Conservation (phyloP, 495 filamentous ascomycete species). For the Trichoderma orchidacearum region DNA sequence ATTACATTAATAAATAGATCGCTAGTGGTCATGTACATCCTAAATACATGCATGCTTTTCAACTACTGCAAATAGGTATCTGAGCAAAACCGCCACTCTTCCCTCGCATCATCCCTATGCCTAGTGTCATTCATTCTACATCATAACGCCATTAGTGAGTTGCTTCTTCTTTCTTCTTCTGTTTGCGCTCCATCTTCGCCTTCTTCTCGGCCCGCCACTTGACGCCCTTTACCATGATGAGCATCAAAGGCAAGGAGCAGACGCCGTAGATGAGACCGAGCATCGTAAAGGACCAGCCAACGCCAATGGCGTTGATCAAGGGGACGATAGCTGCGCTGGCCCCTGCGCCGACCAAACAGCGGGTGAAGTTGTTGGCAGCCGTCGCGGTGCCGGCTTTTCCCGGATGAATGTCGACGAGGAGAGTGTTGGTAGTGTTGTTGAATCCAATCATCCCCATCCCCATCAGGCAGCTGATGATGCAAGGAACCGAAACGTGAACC, state of each 20-base stretch:
- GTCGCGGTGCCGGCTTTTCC: slow-evolving; percentile 47
- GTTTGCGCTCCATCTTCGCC: not conserved
- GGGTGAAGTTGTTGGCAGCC: slow-evolving; percentile 55
- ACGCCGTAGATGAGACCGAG: slow-evolving; percentile 39
- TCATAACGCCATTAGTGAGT: not conserved
- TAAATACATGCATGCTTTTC: not conserved
- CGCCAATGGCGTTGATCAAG: slow-evolving; percentile 51
- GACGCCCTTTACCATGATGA: slow-evolving; percentile 23
- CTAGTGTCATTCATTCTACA: not conserved
- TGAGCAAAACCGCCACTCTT: too few species aligned
- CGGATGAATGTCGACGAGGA: slow-evolving; percentile 56
- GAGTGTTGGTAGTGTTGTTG: slow-evolving; percentile 32
- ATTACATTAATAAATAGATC: not conserved
- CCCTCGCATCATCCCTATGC: too few species aligned
- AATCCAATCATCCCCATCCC: slow-evolving; percentile 34
- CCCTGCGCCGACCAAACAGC: slow-evolving; percentile 55
- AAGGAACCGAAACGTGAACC: slow-evolving; percentile 27
- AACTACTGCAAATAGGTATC: not conserved
- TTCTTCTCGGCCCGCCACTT: slow-evolving; percentile 16
- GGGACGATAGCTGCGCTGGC: slow-evolving; percentile 51
- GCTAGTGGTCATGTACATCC: not conserved
- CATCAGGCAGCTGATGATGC: slow-evolving; percentile 42
- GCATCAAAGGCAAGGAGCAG: slow-evolving; percentile 37
- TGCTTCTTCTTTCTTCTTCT: not conserved
- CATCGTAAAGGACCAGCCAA: slow-evolving; percentile 60